These are phyloP conservation scores for Mycotypha africana DNA, from an alignment of 371 early-diverging fungal species.

Conservation along the genomic window DNA sequence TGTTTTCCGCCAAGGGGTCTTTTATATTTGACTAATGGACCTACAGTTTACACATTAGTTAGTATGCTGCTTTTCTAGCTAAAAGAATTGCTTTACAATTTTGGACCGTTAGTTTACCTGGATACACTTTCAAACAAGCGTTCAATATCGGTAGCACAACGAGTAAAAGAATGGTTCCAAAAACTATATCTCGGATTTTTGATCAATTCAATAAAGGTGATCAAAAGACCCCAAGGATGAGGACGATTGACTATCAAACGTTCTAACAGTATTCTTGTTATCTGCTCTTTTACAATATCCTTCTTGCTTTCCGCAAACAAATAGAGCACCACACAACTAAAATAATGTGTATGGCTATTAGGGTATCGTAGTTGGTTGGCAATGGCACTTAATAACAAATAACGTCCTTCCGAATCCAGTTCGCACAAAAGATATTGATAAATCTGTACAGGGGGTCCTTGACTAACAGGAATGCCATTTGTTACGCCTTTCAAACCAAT, in stretches of 20 bases:
- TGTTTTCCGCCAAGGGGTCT: too few relatives aligned
- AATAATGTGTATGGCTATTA: conserved; percentile 94
- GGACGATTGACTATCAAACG: conserved; percentile 95
- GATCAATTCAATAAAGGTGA: conserved; percentile 95
- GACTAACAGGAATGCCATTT: conserved; percentile 57
- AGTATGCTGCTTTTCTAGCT: too few relatives aligned
- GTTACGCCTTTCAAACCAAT: conserved; percentile 78
- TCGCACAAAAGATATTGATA: conserved; percentile 74
- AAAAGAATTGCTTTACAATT: too few relatives aligned
- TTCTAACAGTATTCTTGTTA: conserved; percentile 92
- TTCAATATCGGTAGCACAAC: conserved; percentile 70
- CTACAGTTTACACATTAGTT: too few relatives aligned
- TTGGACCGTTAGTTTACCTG: too few relatives aligned
- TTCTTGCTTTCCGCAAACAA: conserved; percentile 81
- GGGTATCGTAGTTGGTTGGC: conserved; percentile 97
- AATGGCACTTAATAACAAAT: conserved; percentile 85
- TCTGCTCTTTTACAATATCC: conserved; percentile 89
- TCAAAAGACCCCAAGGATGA: conserved; percentile 96
- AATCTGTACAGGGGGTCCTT: conserved; percentile 79
- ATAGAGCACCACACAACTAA: conserved; percentile 80
- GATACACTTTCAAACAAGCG: conserved; percentile 70
- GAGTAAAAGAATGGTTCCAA: conserved; percentile 80
- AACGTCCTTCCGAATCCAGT: conserved; percentile 87
- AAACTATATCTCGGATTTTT: conserved; percentile 88
- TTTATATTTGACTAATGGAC: conserved; percentile 1